Evolutionary conservation across 164 flowering plant genomes (phyloP).

Genomic region (Nymphaea colorata): DNA sequence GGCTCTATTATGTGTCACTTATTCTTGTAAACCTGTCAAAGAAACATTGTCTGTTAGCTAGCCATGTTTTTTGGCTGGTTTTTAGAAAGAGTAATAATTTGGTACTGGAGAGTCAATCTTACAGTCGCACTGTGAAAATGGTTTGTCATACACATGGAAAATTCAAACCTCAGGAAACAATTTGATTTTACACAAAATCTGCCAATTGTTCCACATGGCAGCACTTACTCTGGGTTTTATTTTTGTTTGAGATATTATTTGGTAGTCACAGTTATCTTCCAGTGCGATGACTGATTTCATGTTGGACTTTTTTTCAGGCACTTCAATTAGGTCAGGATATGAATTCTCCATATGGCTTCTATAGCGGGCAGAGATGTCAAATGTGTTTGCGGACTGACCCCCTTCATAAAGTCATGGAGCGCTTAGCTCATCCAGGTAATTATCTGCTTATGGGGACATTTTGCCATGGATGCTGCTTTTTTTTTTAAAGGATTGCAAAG

Average conservation of each 20-base stretch:
- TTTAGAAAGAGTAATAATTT: no score
- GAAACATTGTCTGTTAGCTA: no score
- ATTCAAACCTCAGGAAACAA: no score
- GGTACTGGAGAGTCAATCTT: no score
- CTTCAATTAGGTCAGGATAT: conserved; percentile 75
- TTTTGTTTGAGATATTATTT: neutral
- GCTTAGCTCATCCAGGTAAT: conserved; percentile 73
- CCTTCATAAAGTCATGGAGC: conserved; percentile 81
- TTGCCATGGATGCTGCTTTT: neutral
- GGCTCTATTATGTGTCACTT: no score
- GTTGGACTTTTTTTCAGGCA: conserved; percentile 29
- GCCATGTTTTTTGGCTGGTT: no score
- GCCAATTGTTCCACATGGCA: no score
- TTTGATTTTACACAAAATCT: no score
- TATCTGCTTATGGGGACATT: neutral
- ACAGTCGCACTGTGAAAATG: no score
- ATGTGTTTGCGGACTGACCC: conserved; percentile 91
- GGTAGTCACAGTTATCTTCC: neutral
- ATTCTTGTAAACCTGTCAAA: no score
- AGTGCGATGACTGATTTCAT: neutral
- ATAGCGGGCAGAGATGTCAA: conserved; percentile 64
- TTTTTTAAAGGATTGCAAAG: neutral
- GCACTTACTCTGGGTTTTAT: no score
- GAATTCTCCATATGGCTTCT: conserved; percentile 35
- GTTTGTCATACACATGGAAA: no score